These are phyloP conservation scores for Cyclocybe cylindracea DNA, from an alignment of 768 basidiomycete genomes.

Conservation along the genomic window DNA sequence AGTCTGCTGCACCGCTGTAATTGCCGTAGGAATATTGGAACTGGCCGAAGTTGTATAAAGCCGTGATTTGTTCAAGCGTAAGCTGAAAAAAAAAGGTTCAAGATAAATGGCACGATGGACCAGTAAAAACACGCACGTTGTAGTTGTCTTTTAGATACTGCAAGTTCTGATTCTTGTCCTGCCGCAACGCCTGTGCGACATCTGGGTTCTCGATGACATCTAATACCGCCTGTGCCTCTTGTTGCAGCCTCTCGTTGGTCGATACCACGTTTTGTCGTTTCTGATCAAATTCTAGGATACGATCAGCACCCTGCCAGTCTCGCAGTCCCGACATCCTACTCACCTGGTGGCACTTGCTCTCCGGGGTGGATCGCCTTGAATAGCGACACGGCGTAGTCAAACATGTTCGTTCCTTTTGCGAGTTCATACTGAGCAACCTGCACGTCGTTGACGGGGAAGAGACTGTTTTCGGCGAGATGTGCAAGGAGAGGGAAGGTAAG, in stretches of 20 bases:
- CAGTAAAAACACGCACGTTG: constrained; percentile 51
- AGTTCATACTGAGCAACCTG: constrained; percentile 95
- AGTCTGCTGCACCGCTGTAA: constrained; percentile 95
- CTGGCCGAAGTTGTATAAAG: constrained; percentile 96
- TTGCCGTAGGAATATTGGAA: constrained; percentile 99
- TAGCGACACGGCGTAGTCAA: constrained; percentile 85
- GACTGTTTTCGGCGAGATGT: constrained; percentile 74
- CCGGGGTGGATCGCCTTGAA: constrained; percentile 80
- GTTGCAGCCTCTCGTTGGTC: constrained; percentile 81
- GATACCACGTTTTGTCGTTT: constrained; percentile 83
- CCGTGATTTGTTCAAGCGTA: constrained; percentile 91
- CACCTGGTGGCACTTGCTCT: constrained; percentile 69
- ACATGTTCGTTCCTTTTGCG: constrained; percentile 97
- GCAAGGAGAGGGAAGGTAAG: constrained; percentile 90
- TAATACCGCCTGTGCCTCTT: constrained; percentile 89
- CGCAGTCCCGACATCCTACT: constrained; percentile 14
- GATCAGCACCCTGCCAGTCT: neutral
- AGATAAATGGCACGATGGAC: neutral
- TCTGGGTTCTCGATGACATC: constrained; percentile 97
- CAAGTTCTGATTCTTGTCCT: constrained; percentile 97
- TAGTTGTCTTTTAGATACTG: constrained; percentile 94
- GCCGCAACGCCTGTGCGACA: constrained; percentile 89
- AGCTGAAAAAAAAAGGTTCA: constrained; percentile 52
- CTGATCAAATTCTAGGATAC: constrained; percentile 70
- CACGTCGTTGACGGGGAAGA: constrained; percentile 81